Base-by-base conservation (phyloP, 106 monocot genomes). In the Acorus calamus region DNA sequence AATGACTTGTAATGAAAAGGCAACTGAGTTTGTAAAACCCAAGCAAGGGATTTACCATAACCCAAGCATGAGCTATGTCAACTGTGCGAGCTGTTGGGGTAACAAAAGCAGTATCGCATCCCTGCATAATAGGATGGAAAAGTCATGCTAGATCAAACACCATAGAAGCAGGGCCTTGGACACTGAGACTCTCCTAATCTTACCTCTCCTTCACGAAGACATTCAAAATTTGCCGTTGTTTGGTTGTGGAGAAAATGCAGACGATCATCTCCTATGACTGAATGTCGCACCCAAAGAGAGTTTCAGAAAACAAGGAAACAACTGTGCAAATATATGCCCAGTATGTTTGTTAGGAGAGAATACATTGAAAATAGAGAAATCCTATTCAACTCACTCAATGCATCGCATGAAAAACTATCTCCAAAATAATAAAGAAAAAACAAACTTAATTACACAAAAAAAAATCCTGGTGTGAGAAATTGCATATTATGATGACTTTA, bases 71-170 rank as follows among this genome's bases (percentile, higher is more conserved):
- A 14, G 77, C 71, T 60, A 77, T 64, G 42, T 77, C 77, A 49
- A 77, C 71, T 2, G 77, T 77, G 7, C 77, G 70, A 10, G 77
- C 77, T 60, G 77, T 77, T 71, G 77, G 60, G 12, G 71, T 77
- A 44, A 71, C 71, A 77, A 77, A 61, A 66, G 66, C 70, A 47
- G 77, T 71, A 60, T 71, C 77, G 61, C 77, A 77, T 13, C 77
- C 77, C 77, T 77, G 77, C 58, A 66, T 12, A 54, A 7, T 53
- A 57, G 10, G 51, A 49, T 11, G 46, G 48, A 75, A 28, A 28
- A 28, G 28, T 28, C 28, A 28, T 28, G 28, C 51, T 11, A 14
- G 50, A 8, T 50, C 11, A 12, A 50, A 6, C 14, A n/a, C 4
- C 8, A 5, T 14, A 6, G 10, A 45, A 52, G 1, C 50, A 28